phyloP scores from a whole-genome alignment of 306 rosid genomes.

The Cicer chorassanicum region DNA sequence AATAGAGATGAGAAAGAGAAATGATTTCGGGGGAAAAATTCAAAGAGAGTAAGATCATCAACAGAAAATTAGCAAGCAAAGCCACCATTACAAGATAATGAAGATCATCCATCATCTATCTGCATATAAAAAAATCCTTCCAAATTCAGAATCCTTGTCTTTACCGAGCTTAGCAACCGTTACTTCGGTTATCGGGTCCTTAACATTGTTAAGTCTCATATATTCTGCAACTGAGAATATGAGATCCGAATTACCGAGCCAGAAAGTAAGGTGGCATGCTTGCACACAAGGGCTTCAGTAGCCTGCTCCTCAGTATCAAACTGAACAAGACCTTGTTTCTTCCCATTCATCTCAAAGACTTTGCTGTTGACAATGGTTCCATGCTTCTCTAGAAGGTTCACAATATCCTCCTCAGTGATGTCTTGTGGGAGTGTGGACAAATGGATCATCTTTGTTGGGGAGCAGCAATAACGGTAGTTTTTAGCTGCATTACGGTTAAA shows the following conservation, averaged over 20 bases:
- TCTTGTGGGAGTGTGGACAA: constrained; percentile 94
- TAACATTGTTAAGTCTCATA: constrained; percentile 54
- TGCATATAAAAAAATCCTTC: constrained; percentile 56
- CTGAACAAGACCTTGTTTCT: constrained; percentile 88
- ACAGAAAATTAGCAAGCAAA: constrained; percentile 60
- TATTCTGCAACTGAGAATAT: constrained; percentile 85
- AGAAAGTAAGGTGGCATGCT: constrained; percentile 83
- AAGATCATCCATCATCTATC: constrained; percentile 49
- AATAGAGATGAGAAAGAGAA: constrained; percentile 50
- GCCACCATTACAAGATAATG: constrained; percentile 60
- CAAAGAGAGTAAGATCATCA: constrained; percentile 31
- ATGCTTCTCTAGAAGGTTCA: constrained; percentile 80
- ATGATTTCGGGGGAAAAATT: constrained; percentile 44
- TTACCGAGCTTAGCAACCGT: constrained; percentile 52
- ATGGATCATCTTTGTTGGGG: constrained; percentile 94
- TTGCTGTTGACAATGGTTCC: constrained; percentile 78
- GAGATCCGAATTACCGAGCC: constrained; percentile 89
- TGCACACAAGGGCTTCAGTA: constrained; percentile 95
- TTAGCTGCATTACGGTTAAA: constrained; percentile 98
- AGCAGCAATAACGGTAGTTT: constrained; percentile 97
- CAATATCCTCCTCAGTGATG: constrained; percentile 84
- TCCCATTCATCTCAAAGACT: constrained; percentile 97
- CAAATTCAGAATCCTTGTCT: constrained; percentile 55
- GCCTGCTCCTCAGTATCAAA: constrained; percentile 97
- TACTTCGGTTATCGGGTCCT: constrained; percentile 42